Base-by-base conservation (phyloP, 1,284 basidiomycete species). In the Lignosus rhinocerotis region DNA sequence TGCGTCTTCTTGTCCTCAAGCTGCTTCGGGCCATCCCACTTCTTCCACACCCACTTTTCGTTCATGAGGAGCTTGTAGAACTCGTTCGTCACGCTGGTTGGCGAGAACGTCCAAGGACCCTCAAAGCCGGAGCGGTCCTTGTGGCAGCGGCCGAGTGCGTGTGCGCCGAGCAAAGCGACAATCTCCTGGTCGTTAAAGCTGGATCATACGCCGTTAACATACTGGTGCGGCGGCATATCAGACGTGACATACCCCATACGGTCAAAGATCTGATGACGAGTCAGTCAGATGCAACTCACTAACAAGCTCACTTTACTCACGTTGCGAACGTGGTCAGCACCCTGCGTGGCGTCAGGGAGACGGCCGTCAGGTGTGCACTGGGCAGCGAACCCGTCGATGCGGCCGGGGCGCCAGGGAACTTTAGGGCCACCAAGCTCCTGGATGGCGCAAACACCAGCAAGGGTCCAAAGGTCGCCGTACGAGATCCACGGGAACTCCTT, bases 151-250 rank as follows among this genome's bases (percentile, higher is more conserved):
- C 96, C 96, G 50, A 98, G 86, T 61, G 94, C 94, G 73, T 99
- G 96, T 45, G 93, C 96, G 67, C 96, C 96, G 34, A 86, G 86
- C 65, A 99, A 88, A 53, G 96, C 95, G 57, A 98, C 96, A 56
- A 96, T 96, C 76, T 96, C 94, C 75, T 95, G 93, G 78, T 98
- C 96, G 75, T 96, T 93, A 83, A 98, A 96, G 56, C 81, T 80
- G 25, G 25, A 64, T 57, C 49, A 31, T 38, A 12, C 12, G 14
- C 36, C 1, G 39, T 51, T 16, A 51, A 19, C 9, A 17, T 14
- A 25, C 34, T 32, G 19, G 36, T 53, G 32, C 4, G 19, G 6
- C 6, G 12, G 11, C 17, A 16, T 5, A n/a, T 16, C 9, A 32
- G 33, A 44, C 16, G 25, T 30, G 38, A 60, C 70, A 56, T 69